Evolutionary conservation across 2,329 filamentous ascomycete genomes (phyloP), one percentile per base, ranked within the genome.

Genomic region (Aspergillus uvarum): DNA sequence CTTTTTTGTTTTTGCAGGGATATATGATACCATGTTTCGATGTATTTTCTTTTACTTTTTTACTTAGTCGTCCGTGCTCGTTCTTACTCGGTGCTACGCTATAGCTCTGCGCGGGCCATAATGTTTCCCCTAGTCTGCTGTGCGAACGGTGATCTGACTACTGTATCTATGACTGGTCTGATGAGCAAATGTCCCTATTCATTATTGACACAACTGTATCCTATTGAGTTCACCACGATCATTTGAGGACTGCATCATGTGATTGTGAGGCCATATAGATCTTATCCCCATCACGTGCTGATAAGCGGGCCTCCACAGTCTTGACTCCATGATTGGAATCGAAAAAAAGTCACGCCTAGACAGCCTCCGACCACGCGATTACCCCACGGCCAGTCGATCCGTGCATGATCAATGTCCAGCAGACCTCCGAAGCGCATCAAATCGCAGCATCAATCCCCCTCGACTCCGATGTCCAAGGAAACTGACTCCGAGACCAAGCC

Each of bases 1-100:
- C 70, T 58, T 72, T 74, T 72, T 74, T 57, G 64, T 79, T 67
- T 77, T 72, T 51, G 68, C 65, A 64, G 70, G 31, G 58, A 24
- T 5, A 47, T 54, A 29, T 52, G 50, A 56, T 56, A 54, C 26
- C 47, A 47, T 49, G 38, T 31, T 53, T 35, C 21, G 47, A 38
- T 56, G 35, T 14, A 32, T 35, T 44, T 54, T 58, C n/a, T 42
- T 22, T 44, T 31, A 29, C 11, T 21, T 29, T 54, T 4, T 4
- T 47, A 44, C 7, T 24, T 16, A 16, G 31, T 5, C 14, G 47
- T 48, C 26, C n/a, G 42, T 48, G 44, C 16, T 54, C 26, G 42
- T 31, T 31, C 14, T 24, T 47, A 5, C 47, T 21, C 31, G 32
- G 21, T 31, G 10, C 22, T 54, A n/a, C 24, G 16, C 38, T 47